Percentiles rank a stretch among this genome's conserved stretches.
phyloP scores from a whole-genome alignment of 2,329 filamentous ascomycete species.

The Neonectria faginata region DNA sequence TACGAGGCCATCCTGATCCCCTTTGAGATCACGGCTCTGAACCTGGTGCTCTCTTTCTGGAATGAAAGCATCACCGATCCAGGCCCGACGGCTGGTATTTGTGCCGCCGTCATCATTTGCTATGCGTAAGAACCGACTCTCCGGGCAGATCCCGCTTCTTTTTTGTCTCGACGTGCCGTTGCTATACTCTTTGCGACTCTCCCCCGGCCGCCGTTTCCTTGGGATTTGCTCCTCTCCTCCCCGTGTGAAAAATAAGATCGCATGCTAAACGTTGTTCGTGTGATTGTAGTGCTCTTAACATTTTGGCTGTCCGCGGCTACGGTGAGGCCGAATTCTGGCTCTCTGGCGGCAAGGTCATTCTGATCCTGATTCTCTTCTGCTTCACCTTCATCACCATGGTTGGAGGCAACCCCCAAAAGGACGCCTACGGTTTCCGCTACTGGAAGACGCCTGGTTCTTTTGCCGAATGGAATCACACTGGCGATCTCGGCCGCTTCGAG shows the following conservation, averaged over 20 bases:
- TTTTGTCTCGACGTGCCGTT: constrained; percentile 23
- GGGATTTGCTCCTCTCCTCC: constrained; percentile 19
- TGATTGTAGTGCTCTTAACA: constrained; percentile 64
- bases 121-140: constrained; percentile 62
- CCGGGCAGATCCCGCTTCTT: constrained; percentile 12
- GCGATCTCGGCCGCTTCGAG: constrained; percentile 73
- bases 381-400: constrained; percentile 87
- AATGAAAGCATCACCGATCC: constrained; percentile 64
- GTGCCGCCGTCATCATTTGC: constrained; percentile 64
- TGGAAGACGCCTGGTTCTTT: constrained; percentile 63
- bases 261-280: constrained; percentile 46
- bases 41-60: constrained; percentile 57
- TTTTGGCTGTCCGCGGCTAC: constrained; percentile 74
- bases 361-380: constrained; percentile 74
- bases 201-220: constrained; percentile 4
- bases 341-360: constrained; percentile 71
- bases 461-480: constrained; percentile 68
- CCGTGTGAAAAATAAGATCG: constrained; percentile 20
- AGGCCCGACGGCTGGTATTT: constrained; percentile 74
- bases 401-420: constrained; percentile 77
- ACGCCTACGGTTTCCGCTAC: constrained; percentile 77
- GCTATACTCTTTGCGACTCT: constrained; percentile 8
- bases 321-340: constrained; percentile 81
- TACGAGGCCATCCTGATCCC: constrained; percentile 58
- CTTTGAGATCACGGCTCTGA: constrained; percentile 58